Evolutionary conservation across 208 protist species (phyloP).

Genomic region (Phytomonas francai): DNA sequence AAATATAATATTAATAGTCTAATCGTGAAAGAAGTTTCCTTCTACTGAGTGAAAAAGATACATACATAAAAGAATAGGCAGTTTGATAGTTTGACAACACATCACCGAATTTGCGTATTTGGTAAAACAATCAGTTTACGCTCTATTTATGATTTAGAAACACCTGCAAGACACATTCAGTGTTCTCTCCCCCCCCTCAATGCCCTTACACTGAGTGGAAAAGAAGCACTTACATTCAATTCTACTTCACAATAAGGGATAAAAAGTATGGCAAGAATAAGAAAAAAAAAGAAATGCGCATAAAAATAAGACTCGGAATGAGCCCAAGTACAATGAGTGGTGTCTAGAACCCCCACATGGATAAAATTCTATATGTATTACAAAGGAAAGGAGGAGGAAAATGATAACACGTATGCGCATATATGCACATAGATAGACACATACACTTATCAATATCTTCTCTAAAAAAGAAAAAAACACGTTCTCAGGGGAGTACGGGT

Average conservation of each 20-base stretch:
- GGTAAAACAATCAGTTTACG: neutral
- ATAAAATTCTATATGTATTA: neutral
- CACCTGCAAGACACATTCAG: neutral
- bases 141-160: neutral
- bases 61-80: neutral
- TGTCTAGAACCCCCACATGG: neutral
- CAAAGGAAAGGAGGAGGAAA: neutral
- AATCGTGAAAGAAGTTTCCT: neutral
- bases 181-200: neutral
- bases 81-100: neutral
- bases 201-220: neutral
- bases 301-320: neutral
- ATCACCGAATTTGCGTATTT: neutral
- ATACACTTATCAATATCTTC: neutral
- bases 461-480: neutral
- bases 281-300: conserved; percentile 12
- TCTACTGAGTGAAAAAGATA: neutral
- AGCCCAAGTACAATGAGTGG: neutral
- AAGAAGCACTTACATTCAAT: neutral
- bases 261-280: neutral
- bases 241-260: neutral
- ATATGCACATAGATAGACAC: neutral
- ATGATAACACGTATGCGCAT: neutral
- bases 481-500: neutral
- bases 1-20: neutral